phyloP scores from a whole-genome alignment of 2,329 filamentous ascomycete species.

The Dactylonectria estremocensis region DNA sequence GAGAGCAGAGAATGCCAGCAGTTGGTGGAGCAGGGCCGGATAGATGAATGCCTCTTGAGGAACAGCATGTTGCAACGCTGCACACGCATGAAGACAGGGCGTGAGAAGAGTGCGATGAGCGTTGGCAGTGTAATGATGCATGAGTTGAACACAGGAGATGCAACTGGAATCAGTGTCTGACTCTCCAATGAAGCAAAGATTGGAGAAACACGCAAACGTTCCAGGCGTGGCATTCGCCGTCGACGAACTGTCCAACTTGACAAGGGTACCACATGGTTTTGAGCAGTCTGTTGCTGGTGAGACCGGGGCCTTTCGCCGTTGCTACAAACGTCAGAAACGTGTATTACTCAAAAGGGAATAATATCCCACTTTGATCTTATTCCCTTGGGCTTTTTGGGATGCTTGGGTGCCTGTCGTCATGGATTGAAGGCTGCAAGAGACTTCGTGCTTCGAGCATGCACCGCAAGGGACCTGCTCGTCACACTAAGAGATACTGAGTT shows the following conservation, averaged over 20 bases:
- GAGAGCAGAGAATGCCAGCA: conserved; percentile 32
- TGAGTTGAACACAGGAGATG: conserved; percentile 23
- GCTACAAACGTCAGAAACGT: neutral
- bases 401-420: neutral
- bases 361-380: conserved; percentile 2
- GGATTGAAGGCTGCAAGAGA: conserved; percentile 28
- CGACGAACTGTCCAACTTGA: neutral
- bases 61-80: conserved; percentile 23
- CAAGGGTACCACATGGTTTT: neutral
- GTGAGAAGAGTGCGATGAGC: conserved; percentile 26
- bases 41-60: conserved; percentile 17
- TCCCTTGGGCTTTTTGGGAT: neutral
- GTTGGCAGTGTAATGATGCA: conserved; percentile 32
- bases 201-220: conserved; percentile 27
- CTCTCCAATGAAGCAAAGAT: conserved; percentile 11
- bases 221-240: neutral
- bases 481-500: conserved; percentile 10
- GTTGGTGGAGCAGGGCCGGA: conserved; percentile 28
- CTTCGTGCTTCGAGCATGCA: conserved; percentile 25
- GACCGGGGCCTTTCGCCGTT: neutral
- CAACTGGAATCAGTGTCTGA: conserved; percentile 6
- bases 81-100: conserved; percentile 9
- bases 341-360: neutral
- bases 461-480: conserved; percentile 31
- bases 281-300: neutral